Evolutionary conservation across 192 early-diverging fungal species (phyloP), one percentile per base, ranked within the genome.

Genomic region (Podochytrium sp.): DNA sequence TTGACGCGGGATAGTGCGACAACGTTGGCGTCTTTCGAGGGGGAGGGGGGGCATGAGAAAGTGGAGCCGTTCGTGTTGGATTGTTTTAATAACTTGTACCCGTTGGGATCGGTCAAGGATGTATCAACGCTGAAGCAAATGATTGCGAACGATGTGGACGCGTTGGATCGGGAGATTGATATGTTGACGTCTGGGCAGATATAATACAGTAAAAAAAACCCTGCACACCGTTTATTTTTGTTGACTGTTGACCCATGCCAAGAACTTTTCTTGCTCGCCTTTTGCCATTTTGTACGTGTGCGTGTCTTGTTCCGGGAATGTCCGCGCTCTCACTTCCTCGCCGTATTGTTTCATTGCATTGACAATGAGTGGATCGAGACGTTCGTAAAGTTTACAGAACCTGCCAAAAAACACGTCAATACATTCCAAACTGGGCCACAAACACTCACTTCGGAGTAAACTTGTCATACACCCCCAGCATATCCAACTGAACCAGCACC

Each of bases 401-500:
- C 92, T 92, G 64, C 33, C 7, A 37, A 33, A 1, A 10, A 40
- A 12, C 5, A 30, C 6, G 39, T 30, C 16, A 33, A 43, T 33
- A 33, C 6, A 42, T 25, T 42, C 35, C 20, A 37, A 52, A 59
- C 51, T 23, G 4, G 59, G 40, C n/a, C 25, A 42, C 14, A 47
- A 55, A 12, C 37, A 80, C 74, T 79, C 79, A 93, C 86, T 93
- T 95, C 61, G 96, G 96, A 32, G 90, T 83, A 58, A 98, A 94
- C 18, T 90, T 86, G 75, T 96, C 96, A 83, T 94, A 99, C 40
- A 94, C 81, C 20, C 98, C 96, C 27, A 98, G 72, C 84, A 92
- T 92, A 75, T 99, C 98, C 72, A 92, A 84, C 63, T 90, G 84
- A 27, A 99, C 96, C 47, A 99, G 81, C 38, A 98, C 96, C 79